Evolutionary conservation across 345 rosid species (phyloP).

Genomic region (Isatis tinctoria): DNA sequence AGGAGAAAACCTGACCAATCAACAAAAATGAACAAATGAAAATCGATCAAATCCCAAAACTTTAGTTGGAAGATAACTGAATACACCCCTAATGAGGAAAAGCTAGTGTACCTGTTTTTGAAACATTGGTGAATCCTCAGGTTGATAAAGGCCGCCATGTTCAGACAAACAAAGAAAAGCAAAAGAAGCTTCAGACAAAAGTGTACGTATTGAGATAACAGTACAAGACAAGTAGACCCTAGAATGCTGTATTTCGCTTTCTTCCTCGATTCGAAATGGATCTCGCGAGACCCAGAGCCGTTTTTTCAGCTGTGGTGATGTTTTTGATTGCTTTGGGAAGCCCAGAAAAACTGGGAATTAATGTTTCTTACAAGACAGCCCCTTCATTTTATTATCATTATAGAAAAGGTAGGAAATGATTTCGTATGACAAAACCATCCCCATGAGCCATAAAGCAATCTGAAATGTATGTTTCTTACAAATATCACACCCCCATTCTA

Average conservation of each 20-base stretch:
- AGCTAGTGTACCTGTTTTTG: conserved; percentile 48
- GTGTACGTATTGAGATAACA: not conserved
- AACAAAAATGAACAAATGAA: not conserved
- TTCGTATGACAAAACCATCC: not conserved
- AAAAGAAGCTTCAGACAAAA: conserved; percentile 18
- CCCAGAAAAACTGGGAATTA: not conserved
- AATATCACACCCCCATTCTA: not conserved
- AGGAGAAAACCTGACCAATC: conserved; percentile 42
- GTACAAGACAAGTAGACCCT: not conserved
- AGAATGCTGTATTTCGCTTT: not conserved
- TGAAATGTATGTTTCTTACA: not conserved
- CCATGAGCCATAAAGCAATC: not conserved
- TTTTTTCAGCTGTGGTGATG: conserved; percentile 9
- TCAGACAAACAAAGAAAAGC: not conserved
- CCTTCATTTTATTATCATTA: not conserved
- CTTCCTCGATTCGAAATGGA: conserved; percentile 15
- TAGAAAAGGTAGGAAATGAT: not conserved
- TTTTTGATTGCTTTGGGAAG: conserved; percentile 3
- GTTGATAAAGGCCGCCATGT: conserved; percentile 52
- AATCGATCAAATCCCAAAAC: not conserved
- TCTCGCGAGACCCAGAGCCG: conserved; percentile 13
- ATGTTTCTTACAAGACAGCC: not conserved
- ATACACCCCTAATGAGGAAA: not conserved
- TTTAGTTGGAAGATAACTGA: not conserved
- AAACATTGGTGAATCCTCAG: conserved; percentile 82